These are phyloP conservation scores for Pezicula neosporulosa DNA, from an alignment of 2,329 filamentous ascomycete species.

Conservation along the genomic window DNA sequence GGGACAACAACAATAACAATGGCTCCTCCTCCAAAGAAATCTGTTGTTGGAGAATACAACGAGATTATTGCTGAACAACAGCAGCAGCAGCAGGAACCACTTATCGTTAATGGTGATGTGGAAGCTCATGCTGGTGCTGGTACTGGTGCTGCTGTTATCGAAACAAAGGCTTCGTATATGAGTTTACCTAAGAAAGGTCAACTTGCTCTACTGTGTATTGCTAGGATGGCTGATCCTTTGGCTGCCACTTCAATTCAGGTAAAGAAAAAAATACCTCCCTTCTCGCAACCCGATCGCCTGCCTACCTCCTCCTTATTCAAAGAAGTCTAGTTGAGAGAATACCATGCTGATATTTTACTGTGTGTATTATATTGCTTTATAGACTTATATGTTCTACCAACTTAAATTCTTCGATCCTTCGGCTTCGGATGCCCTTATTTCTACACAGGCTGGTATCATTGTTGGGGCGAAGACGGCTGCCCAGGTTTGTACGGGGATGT, in stretches of 20 bases:
- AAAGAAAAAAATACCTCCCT: background rate
- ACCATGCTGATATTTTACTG: no score
- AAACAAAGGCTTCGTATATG: constrained; percentile 3
- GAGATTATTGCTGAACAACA: constrained; percentile 3
- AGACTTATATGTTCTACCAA: constrained; percentile 70
- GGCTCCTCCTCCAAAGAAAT: no score
- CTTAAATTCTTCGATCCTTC: constrained; percentile 53
- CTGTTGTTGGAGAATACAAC: no score
- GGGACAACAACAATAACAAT: no score
- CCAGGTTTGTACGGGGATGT: constrained; percentile 63
- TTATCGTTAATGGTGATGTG: constrained; percentile 3
- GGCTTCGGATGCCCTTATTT: constrained; percentile 41
- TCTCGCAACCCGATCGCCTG: no score
- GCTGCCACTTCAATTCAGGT: constrained; percentile 5
- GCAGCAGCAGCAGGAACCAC: constrained; percentile 5
- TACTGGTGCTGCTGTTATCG: background rate
- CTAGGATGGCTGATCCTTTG: constrained; percentile 3
- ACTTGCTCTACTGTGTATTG: constrained; percentile 4
- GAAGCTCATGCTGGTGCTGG: constrained; percentile 1
- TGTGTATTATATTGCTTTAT: no score
- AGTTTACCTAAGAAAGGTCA: constrained; percentile 5
- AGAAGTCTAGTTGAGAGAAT: no score
- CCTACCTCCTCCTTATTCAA: no score
- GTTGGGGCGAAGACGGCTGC: constrained; percentile 61
- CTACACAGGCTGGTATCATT: constrained; percentile 63